These are phyloP conservation scores for Solanum chiquidenum DNA, from an alignment of 257 asterid species.

Conservation along the genomic window DNA sequence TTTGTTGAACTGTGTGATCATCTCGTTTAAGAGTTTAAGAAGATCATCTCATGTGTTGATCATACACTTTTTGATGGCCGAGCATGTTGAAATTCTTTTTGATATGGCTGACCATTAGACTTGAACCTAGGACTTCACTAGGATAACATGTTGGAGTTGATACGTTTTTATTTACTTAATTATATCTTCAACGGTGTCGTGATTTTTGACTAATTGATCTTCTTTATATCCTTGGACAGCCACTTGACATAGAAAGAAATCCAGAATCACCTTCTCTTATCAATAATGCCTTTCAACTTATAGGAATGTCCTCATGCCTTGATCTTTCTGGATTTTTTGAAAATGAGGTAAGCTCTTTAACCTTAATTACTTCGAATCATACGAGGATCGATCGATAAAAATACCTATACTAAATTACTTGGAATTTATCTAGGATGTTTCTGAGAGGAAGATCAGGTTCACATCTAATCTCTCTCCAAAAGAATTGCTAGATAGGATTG, in stretches of 20 bases:
- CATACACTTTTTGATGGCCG: neutral
- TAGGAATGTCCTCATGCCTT: slow-evolving; percentile 85
- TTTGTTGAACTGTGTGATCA: neutral
- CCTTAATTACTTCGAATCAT: neutral
- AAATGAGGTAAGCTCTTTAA: slow-evolving; percentile 41
- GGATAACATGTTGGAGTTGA: neutral
- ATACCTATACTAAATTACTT: neutral
- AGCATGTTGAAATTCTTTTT: neutral
- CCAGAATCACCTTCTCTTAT: slow-evolving; percentile 46
- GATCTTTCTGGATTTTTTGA: slow-evolving; percentile 95
- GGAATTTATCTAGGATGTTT: slow-evolving; percentile 53
- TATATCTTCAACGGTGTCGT: neutral
- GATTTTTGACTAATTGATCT: neutral
- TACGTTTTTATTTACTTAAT: neutral
- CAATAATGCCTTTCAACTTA: slow-evolving; percentile 75
- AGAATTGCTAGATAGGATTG: slow-evolving; percentile 73
- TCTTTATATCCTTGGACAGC: slow-evolving; percentile 3
- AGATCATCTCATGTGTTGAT: neutral
- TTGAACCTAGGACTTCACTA: neutral
- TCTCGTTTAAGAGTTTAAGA: neutral
- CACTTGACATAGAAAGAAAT: slow-evolving; percentile 43
- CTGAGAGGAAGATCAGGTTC: slow-evolving; percentile 88
- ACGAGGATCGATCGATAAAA: neutral
- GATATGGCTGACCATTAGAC: neutral
- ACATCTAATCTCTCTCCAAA: slow-evolving; percentile 68